Base-by-base conservation (phyloP, 306 rosid species). In the Lathyrus sativus region DNA sequence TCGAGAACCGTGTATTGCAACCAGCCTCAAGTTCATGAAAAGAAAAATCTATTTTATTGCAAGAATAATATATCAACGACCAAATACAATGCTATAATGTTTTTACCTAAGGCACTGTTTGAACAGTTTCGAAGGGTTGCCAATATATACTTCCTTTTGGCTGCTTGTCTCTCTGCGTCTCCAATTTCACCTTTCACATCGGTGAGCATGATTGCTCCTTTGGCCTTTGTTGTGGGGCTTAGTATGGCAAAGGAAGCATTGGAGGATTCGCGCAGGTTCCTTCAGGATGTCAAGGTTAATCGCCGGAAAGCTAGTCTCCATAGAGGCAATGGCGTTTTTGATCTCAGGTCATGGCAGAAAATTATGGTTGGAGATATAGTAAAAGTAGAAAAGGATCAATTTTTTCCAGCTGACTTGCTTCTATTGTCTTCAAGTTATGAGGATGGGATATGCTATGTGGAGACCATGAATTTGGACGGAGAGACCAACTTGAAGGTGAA, bases 391-490 rank as follows among this genome's bases (percentile, higher is more conserved):
- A 90, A 95, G 85, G 99, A 95, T 78, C 91, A 88, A 29, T 95
- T 95, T 84, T 95, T 95, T 71, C 99, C 99, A 22, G 95, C 99
- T 5, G 99, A 95, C 86, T 76, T 95, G 80, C 88, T 95, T 81
- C 85, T 93, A 15, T 70, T 95, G 77, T 83, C 99, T 0, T 90
- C 99, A 18, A 82, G 96, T 79, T 88, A 95, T 57, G 99, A 84
- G 76, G 99, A 95, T 73, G 99, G 99, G 46, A 90, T 95, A 76
- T 95, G 97, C 80, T 95, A 95, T 74, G 97, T 88, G 72, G 99
- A 95, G 85, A 95, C 97, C 6, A 95, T 95, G 97, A 95, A 95
- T 83, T 87, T 95, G 76, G 99, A 95, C 72, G 99, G 99, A 2
- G 97, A 95, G 85, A 95, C 97, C 42, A 95, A 90, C 80, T 82